Conservation (phyloP, 768 basidiomycete species). For the Tylopilus subfusipes region DNA sequence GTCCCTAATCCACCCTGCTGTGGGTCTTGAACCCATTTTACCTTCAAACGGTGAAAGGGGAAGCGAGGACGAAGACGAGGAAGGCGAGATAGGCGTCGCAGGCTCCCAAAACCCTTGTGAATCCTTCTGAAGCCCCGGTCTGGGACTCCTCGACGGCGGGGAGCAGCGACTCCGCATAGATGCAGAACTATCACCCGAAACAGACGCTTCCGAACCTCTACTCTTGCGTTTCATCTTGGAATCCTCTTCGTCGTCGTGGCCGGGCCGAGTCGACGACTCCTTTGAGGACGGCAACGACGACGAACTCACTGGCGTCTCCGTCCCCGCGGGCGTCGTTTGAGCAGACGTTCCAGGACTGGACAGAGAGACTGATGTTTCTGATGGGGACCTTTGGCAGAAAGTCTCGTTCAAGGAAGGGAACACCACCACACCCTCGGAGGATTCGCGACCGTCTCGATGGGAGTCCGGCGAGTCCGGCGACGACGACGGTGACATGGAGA, state of each 20-base stretch:
- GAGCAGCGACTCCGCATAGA: conserved; percentile 9
- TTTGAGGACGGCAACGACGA: neutral
- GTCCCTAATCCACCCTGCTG: conserved; percentile 6
- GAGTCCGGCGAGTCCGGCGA: neutral
- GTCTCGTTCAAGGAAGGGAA: conserved; percentile 26
- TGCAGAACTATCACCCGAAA: conserved; percentile 1
- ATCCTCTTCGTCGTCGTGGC: neutral
- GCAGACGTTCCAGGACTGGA: conserved; percentile 3
- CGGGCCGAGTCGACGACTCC: neutral
- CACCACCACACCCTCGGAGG: conserved; percentile 14
- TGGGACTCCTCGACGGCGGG: conserved; percentile 7
- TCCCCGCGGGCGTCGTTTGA: conserved; percentile 11
- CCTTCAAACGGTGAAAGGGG: conserved; percentile 15
- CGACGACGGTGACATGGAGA: conserved; percentile 6
- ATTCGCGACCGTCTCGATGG: conserved; percentile 3
- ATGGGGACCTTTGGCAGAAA: conserved; percentile 14
- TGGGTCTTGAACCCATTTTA: neutral
- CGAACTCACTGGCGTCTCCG: conserved; percentile 4
- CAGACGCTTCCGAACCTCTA: neutral
- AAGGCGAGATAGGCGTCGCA: conserved; percentile 14
- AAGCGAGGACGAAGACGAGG: conserved; percentile 17
- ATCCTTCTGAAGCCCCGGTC: conserved; percentile 19
- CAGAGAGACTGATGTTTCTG: neutral
- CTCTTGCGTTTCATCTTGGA: neutral
- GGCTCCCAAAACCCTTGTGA: conserved; percentile 30